Percentiles rank a stretch among this genome's conserved stretches.
phyloP scores from a whole-genome alignment of 306 rosid species.

The Cicer yamashitae region DNA sequence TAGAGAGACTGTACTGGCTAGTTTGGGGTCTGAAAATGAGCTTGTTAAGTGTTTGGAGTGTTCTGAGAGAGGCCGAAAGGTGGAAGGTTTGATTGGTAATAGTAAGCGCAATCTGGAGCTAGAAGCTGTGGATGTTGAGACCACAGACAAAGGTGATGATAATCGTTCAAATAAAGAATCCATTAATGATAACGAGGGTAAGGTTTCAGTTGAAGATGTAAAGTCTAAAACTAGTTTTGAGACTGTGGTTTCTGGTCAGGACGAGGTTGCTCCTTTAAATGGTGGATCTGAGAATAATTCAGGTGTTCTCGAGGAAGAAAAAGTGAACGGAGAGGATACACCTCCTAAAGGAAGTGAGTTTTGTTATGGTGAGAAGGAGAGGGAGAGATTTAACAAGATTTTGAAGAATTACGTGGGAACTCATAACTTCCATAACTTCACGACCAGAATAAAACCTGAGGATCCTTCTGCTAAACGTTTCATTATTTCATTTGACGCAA shows the following conservation, averaged over 20 bases:
- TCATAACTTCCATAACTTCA: conserved; percentile 93
- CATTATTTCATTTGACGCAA: conserved; percentile 77
- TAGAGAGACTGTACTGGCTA: conserved; percentile 89
- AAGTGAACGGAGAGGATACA: conserved; percentile 49
- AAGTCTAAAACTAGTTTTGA: conserved; percentile 50
- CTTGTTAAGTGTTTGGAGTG: conserved; percentile 78
- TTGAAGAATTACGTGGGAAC: conserved; percentile 77
- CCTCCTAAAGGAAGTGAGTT: conserved; percentile 52
- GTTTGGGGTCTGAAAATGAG: conserved; percentile 80
- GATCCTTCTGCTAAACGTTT: conserved; percentile 78
- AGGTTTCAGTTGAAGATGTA: conserved; percentile 40
- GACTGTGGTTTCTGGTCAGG: conserved; percentile 38
- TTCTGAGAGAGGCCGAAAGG: conserved; percentile 93
- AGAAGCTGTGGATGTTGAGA: conserved; percentile 48
- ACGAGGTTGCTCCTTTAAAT: conserved; percentile 35
- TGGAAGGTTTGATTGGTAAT: conserved; percentile 74
- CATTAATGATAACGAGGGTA: conserved; percentile 36
- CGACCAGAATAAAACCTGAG: conserved; percentile 90
- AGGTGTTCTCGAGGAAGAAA: conserved; percentile 44
- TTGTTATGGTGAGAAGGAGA: conserved; percentile 74
- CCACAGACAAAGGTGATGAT: conserved; percentile 46
- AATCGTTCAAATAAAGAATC: conserved; percentile 41
- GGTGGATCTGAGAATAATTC: conserved; percentile 49
- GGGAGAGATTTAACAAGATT: conserved; percentile 74
- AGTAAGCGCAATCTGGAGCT: conserved; percentile 60